A percentile compares a stretch with the other conserved stretches of the same genome.
Conservation (phyloP, 2,329 filamentous ascomycete species). For the Aschersonia sp. region DNA sequence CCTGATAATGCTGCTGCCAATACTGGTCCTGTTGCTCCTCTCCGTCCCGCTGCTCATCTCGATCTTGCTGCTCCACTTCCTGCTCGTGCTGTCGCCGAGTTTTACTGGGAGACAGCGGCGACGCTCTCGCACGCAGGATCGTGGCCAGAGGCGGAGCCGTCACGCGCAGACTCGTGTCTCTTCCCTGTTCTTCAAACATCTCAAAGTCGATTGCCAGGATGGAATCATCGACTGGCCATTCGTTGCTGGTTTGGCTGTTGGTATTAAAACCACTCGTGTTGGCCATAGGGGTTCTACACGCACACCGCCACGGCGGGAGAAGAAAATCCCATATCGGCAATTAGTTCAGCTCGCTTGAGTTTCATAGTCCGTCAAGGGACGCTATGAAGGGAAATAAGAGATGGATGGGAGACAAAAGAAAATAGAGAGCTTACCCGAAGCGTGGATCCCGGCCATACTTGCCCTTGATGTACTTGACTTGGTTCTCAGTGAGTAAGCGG, state of each 20-base stretch:
- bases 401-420: background rate
- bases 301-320: too few species aligned
- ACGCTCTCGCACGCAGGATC: too few species aligned
- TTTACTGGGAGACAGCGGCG: too few species aligned
- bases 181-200: background rate
- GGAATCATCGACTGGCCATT: constrained; percentile 1
- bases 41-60: too few species aligned
- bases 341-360: too few species aligned
- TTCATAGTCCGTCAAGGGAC: too few species aligned
- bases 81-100: too few species aligned
- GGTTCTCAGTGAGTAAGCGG: constrained; percentile 15
- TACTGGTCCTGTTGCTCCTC: too few species aligned
- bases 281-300: constrained; percentile 1
- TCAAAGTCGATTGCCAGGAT: constrained; percentile 2
- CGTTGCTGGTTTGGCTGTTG: background rate
- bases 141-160: background rate
- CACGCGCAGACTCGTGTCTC: constrained; percentile 1
- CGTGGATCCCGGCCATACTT: constrained; percentile 25
- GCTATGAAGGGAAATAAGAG: background rate
- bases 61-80: too few species aligned
- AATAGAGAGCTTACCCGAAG: constrained; percentile 17
- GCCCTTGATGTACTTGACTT: constrained; percentile 24
- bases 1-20: too few species aligned
- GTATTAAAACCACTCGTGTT: constrained; percentile 1
- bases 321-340: too few species aligned